Conservation (phyloP, 495 filamentous ascomycete genomes). For the Podospora australis region DNA sequence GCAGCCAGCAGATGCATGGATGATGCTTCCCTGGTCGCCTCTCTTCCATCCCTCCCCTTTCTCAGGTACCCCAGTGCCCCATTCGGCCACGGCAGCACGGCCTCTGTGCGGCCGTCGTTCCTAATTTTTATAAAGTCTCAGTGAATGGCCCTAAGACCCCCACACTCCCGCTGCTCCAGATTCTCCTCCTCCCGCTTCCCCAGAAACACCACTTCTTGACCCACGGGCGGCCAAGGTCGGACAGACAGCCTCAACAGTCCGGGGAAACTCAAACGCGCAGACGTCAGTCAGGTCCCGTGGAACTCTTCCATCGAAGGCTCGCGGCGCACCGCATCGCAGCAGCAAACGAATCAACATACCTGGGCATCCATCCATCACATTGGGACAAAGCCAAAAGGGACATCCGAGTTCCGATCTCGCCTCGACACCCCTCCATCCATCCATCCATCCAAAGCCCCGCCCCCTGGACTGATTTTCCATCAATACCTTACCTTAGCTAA, state of each 20-base stretch:
- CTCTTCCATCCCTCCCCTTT: background rate
- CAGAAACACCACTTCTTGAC: slow-evolving; percentile 18
- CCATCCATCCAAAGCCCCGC: too few species aligned
- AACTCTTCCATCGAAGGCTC: slow-evolving; percentile 7
- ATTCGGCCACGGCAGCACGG: slow-evolving; percentile 15
- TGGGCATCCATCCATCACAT: too few species aligned
- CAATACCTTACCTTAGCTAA: too few species aligned
- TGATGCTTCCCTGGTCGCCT: background rate
- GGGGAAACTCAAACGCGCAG: slow-evolving; percentile 7
- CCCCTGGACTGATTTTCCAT: too few species aligned
- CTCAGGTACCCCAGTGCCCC: background rate
- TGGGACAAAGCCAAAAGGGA: too few species aligned
- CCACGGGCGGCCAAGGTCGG: slow-evolving; percentile 23
- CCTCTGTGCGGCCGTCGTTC: slow-evolving; percentile 8
- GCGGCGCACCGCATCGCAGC: slow-evolving; percentile 2
- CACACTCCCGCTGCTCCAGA: slow-evolving; percentile 25
- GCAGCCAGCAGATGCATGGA: slow-evolving; percentile 1
- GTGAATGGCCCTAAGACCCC: slow-evolving; percentile 22
- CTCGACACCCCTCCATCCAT: too few species aligned
- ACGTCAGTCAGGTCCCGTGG: slow-evolving; percentile 13
- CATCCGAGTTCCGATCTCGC: too few species aligned
- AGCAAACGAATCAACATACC: too few species aligned
- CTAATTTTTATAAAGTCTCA: slow-evolving; percentile 10
- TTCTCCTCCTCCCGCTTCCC: slow-evolving; percentile 22
- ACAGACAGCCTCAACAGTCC: slow-evolving; percentile 14